These are phyloP conservation scores for Vanrija sp. DNA, from an alignment of 1,284 basidiomycete species.

Conservation along the genomic window DNA sequence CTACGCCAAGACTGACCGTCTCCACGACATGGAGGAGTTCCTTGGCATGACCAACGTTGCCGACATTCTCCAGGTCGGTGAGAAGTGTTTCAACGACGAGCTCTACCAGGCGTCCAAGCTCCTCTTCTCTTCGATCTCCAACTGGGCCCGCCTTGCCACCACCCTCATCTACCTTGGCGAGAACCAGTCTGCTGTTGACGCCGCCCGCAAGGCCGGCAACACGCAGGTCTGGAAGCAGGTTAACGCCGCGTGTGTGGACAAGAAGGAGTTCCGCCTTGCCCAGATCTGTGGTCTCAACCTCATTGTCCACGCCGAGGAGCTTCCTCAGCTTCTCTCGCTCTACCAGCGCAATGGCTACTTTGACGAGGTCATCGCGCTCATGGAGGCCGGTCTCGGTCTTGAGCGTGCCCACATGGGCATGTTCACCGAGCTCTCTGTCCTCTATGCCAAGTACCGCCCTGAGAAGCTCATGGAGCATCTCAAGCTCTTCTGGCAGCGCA, in stretches of 20 bases:
- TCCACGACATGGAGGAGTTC: constrained; percentile 99
- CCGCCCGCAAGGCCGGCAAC: constrained; percentile 96
- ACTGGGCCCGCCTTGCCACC: constrained; percentile 96
- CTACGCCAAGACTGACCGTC: constrained; percentile 92
- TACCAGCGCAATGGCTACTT: constrained; percentile 94
- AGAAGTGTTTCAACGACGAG: constrained; percentile 99
- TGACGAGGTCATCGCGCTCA: constrained; percentile 83
- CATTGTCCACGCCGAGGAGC: constrained; percentile 74
- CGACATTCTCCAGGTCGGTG: constrained; percentile 90
- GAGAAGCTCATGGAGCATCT: constrained; percentile 98
- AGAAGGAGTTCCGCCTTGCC: constrained; percentile 92
- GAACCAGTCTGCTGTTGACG: constrained; percentile 97
- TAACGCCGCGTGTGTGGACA: constrained; percentile 96
- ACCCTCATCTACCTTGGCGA: constrained; percentile 98
- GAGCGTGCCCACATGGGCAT: constrained; percentile 84
- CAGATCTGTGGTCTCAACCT: constrained; percentile 98
- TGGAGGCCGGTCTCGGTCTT: constrained; percentile 91
- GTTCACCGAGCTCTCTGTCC: constrained; percentile 77
- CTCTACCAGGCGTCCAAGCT: constrained; percentile 96
- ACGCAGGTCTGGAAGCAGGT: constrained; percentile 99
- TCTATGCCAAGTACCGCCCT: constrained; percentile 95
- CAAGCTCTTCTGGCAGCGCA: constrained; percentile 93
- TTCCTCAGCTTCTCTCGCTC: constrained; percentile 71
- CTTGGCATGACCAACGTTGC: constrained; percentile 98
- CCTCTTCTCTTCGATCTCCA: constrained; percentile 93